These are phyloP conservation scores for Cardamine occulta DNA, from an alignment of 345 rosid genomes.

Conservation along the genomic window DNA sequence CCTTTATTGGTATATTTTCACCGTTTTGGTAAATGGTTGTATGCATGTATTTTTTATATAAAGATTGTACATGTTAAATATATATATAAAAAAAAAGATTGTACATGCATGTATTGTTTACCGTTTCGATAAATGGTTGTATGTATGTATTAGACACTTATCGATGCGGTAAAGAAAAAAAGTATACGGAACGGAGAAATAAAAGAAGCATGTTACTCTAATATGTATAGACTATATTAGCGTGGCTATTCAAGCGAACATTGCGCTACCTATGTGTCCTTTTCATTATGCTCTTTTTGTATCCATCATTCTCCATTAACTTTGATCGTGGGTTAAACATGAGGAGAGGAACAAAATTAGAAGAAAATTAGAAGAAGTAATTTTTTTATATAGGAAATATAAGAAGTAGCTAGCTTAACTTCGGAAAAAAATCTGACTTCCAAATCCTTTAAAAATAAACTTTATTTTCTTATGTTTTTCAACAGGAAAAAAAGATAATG, in stretches of 20 bases:
- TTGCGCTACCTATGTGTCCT: slow-evolving; percentile 15
- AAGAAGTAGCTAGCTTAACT: too few relatives aligned
- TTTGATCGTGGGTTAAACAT: background rate
- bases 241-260: slow-evolving; percentile 15
- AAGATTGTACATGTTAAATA: too few relatives aligned
- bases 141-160: too few relatives aligned
- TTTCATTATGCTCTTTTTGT: background rate
- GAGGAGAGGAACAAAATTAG: background rate
- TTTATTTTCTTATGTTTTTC: background rate
- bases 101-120: too few relatives aligned
- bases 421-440: too few relatives aligned
- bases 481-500: too few relatives aligned
- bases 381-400: too few relatives aligned
- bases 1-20: background rate
- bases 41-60: too few relatives aligned
- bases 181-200: background rate
- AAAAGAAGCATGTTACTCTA: slow-evolving; percentile 23
- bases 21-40: background rate
- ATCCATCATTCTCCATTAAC: background rate
- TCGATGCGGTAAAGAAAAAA: too few relatives aligned
- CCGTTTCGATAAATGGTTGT: too few relatives aligned
- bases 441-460: background rate
- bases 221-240: background rate
- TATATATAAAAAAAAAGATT: too few relatives aligned
- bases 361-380: background rate